Evolutionary conservation across 805 yeast species (phyloP).

Genomic region (Spathaspora passalidarum): DNA sequence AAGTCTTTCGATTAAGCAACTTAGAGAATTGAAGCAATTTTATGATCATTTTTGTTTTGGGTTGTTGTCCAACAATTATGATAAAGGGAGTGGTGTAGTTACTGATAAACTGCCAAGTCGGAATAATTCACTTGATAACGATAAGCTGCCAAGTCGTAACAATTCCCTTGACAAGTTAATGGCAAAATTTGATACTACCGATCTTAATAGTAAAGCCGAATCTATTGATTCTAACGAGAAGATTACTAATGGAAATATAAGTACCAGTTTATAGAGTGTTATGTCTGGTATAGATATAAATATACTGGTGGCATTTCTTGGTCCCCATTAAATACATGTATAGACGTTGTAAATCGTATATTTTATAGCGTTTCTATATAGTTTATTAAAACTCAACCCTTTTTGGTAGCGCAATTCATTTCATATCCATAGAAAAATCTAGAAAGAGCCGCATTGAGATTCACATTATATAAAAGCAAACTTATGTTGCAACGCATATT

Average conservation of each 20-base stretch:
- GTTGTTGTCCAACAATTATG: conserved; percentile 11
- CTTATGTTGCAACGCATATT: too few species aligned
- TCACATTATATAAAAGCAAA: too few species aligned
- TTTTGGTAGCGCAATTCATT: too few species aligned
- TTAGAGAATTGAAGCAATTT: conserved; percentile 28
- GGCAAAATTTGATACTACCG: conserved; percentile 1
- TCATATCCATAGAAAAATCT: neutral
- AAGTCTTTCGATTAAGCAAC: conserved; percentile 31
- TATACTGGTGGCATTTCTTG: neutral
- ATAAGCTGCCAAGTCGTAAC: neutral
- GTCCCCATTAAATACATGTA: too few species aligned
- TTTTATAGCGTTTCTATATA: too few species aligned
- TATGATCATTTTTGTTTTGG: conserved; percentile 38
- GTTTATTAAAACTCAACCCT: too few species aligned
- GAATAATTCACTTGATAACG: conserved; percentile 3
- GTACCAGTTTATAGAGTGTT: conserved; percentile 6
- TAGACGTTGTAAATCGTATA: neutral
- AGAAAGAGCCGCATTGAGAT: neutral
- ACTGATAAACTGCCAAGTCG: conserved; percentile 2
- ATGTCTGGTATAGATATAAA: neutral
- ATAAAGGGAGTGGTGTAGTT: conserved; percentile 4
- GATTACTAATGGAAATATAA: neutral
- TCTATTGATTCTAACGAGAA: conserved; percentile 8
- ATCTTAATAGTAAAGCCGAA: conserved; percentile 8
- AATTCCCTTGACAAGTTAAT: conserved; percentile 5